Percentiles rank a stretch among this genome's conserved stretches.
These are phyloP conservation scores for Sanguinoderma infundibulare DNA, from an alignment of 1,284 basidiomycete species.

Conservation along the genomic window DNA sequence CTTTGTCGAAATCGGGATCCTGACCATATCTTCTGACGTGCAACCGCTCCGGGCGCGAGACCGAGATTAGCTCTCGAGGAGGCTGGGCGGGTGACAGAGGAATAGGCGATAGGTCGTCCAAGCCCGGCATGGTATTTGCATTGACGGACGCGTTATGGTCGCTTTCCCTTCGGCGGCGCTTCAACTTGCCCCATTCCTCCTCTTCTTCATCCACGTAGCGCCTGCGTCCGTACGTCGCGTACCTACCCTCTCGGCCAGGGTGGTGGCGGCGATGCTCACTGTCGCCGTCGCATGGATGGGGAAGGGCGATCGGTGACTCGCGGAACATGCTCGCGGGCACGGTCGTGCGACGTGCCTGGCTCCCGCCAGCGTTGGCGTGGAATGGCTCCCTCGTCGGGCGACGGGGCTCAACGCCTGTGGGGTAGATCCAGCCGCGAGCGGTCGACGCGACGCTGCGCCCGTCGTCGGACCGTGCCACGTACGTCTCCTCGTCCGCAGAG, in stretches of 20 bases:
- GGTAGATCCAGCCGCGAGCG: conserved; percentile 3
- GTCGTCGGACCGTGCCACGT: conserved; percentile 14
- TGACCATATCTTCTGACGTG: conserved; percentile 24
- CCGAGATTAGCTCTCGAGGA: not conserved
- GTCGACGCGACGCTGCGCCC: conserved; percentile 11
- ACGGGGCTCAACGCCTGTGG: conserved; percentile 21
- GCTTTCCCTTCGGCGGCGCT: conserved; percentile 6
- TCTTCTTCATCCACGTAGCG: conserved; percentile 4
- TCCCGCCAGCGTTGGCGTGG: conserved; percentile 4
- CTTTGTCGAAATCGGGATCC: not conserved
- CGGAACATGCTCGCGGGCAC: conserved; percentile 27
- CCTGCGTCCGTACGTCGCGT: conserved; percentile 1
- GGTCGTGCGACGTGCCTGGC: conserved; percentile 9
- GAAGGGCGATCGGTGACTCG: conserved; percentile 17
- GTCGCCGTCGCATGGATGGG: not conserved
- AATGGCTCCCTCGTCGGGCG: conserved; percentile 28
- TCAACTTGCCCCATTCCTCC: conserved; percentile 10
- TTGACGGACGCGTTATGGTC: conserved; percentile 25
- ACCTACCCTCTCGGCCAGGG: not conserved
- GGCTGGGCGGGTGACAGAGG: conserved; percentile 19
- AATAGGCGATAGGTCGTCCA: conserved; percentile 29
- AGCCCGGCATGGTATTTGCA: conserved; percentile 27
- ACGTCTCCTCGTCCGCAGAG: conserved; percentile 16
- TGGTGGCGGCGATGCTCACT: not conserved
- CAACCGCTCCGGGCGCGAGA: conserved; percentile 23